Base-by-base conservation (phyloP, 2,329 filamentous ascomycete genomes). In the Fusarium concolor region DNA sequence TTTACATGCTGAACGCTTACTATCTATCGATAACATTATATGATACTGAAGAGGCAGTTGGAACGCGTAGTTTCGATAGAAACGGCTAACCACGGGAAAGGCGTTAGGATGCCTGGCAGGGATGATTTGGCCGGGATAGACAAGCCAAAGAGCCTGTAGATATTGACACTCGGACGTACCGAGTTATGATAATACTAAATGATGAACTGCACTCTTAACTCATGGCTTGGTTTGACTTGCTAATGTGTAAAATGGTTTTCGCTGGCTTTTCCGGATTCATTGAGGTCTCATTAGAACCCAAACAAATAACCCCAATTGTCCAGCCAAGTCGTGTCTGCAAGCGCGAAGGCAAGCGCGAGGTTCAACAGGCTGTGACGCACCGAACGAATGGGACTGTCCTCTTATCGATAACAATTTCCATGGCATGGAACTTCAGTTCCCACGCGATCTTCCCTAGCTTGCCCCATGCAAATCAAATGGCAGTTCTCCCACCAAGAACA, bases 321-420 rank as follows among this genome's bases (percentile, higher is more conserved):
- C 12, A 31, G 12, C 29, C 29, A 55, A 26, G 20, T 28, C 38
- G 24, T 38, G 35, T 28, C 17, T 26, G n/a, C 14, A 38, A 43
- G 45, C 14, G 10, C 11, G n/a, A 54, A 20, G 22, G 15, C 14
- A 38, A 47, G 33, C n/a, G 10, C 9, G n/a, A 54, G 24, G 22
- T 18, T 29, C 10, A 20, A n/a, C 10, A 26, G 14, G 22, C 37
- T 53, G 59, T 64, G 59, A 64, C 61, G 59, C 61, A 58, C 44
- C 20, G 15, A 62, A 33, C 29, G 29, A 31, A 11, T 12, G 22
- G 41, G 50, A 33, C 26, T 39, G 6, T 41, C 17, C 4, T 46
- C 67, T 75, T 76, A 76, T 76, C 75, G 75, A 76, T 76, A 76
- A 76, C 71, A 70, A 71, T 61, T 69, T 70, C 10, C 29, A 14